A percentile compares a stretch with the other conserved stretches of the same genome.
phyloP scores from a whole-genome alignment of 495 filamentous ascomycete species.

The Lindgomyces ingoldianus region DNA sequence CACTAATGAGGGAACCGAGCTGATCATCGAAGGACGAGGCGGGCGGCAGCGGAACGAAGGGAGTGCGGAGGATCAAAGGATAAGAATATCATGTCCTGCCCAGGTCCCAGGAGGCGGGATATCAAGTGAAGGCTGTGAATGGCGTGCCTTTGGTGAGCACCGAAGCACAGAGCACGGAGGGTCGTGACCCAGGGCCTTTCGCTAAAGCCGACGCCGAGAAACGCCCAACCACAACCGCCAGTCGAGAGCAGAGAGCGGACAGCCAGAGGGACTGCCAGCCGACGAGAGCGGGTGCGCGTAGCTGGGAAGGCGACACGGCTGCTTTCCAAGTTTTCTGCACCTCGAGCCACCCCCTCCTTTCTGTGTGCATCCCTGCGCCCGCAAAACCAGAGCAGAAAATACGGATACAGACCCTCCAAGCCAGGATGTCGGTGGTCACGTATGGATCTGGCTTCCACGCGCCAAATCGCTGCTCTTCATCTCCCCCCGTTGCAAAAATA shows the following conservation, averaged over 20 bases:
- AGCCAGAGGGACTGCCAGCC: not conserved
- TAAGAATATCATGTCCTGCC: not conserved
- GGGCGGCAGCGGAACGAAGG: not conserved
- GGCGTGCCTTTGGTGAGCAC: not conserved
- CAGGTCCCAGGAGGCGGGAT: not conserved
- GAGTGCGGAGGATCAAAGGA: not conserved
- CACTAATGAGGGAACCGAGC: not conserved
- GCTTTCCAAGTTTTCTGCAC: too few relatives aligned
- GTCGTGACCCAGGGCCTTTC: not conserved
- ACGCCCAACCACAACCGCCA: not conserved
- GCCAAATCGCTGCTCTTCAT: too few relatives aligned
- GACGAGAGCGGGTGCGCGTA: too few relatives aligned
- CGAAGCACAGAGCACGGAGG: too few relatives aligned
- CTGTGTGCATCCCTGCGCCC: not conserved
- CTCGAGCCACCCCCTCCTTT: not conserved
- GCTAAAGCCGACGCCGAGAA: not conserved
- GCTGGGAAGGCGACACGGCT: not conserved
- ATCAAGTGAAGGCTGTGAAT: not conserved
- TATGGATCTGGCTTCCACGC: not conserved
- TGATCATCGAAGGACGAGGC: not conserved
- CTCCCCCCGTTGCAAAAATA: not conserved
- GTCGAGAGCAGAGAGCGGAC: not conserved
- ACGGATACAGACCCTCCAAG: too few relatives aligned
- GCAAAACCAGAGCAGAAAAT: not conserved
- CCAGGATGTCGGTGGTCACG: not conserved